A percentile compares a stretch with the other conserved stretches of the same genome.
Evolutionary conservation across 495 filamentous ascomycete genomes (phyloP).

Genomic region (Chaetomidium leptoderma): DNA sequence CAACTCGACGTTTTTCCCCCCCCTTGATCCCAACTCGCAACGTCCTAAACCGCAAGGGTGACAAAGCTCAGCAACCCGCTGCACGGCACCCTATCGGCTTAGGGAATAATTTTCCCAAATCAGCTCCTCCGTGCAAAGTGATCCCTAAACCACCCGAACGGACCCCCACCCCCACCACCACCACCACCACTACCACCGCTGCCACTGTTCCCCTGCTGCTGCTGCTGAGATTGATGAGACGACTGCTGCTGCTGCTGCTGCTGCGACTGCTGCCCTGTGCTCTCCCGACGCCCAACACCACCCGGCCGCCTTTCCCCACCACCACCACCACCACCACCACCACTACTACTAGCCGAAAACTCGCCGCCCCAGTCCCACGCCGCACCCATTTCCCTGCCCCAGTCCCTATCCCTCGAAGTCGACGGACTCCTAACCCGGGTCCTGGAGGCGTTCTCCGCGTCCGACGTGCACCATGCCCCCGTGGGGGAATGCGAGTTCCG

Average conservation of each 20-base stretch:
- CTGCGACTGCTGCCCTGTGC: background rate
- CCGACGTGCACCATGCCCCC: background rate
- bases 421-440: conserved; percentile 19
- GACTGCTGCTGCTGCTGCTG: background rate
- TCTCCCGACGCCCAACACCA: background rate
- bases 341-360: background rate
- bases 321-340: background rate
- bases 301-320: background rate
- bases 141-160: conserved; percentile 26
- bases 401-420: background rate
- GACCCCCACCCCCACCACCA: background rate
- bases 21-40: too few relatives aligned
- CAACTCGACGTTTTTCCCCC: too few relatives aligned
- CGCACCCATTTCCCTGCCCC: background rate
- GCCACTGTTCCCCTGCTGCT: background rate
- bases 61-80: too few relatives aligned
- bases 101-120: too few relatives aligned
- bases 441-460: background rate
- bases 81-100: too few relatives aligned
- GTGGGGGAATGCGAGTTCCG: conserved; percentile 21
- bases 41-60: too few relatives aligned
- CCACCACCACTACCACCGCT: background rate
- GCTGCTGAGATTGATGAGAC: too few relatives aligned
- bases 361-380: background rate
- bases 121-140: conserved; percentile 20